A percentile compares a stretch with the other conserved stretches of the same genome.
Conservation (phyloP, 176 grass and related monocot genomes). For the Triticum aestivum region DNA sequence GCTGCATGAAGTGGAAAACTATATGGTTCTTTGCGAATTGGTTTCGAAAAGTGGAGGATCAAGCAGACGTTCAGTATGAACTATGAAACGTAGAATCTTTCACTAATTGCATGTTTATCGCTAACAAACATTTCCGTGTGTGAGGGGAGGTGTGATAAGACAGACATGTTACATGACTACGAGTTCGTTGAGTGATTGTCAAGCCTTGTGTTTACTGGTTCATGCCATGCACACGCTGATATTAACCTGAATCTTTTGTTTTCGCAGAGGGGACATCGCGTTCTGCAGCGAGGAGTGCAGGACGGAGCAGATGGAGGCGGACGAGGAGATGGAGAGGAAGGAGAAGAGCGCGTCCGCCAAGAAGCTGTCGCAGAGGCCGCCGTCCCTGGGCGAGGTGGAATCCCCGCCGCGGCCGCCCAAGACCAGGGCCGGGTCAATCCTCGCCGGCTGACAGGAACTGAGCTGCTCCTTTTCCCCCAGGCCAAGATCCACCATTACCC, state of each 20-base stretch:
- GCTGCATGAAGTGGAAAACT: background rate
- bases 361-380: constrained; percentile 30
- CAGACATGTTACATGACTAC: background rate
- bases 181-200: background rate
- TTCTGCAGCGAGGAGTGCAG: constrained; percentile 74
- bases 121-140: background rate
- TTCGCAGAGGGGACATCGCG: constrained; percentile 58
- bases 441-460: constrained; percentile 41
- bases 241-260: background rate
- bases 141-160: background rate
- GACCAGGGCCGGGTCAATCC: constrained; percentile 51
- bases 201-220: background rate
- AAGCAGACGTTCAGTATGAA: background rate
- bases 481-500: constrained; percentile 15
- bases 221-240: background rate
- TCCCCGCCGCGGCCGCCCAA: constrained; percentile 43
- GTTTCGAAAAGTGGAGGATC: background rate
- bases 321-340: constrained; percentile 55
- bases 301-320: constrained; percentile 67
- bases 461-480: constrained; percentile 16
- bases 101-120: background rate
- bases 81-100: background rate
- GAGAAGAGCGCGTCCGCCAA: constrained; percentile 28
- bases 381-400: constrained; percentile 30
- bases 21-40: background rate